These are phyloP conservation scores for Monosporascus sp. DNA, from an alignment of 2,329 filamentous ascomycete genomes.

Conservation along the genomic window DNA sequence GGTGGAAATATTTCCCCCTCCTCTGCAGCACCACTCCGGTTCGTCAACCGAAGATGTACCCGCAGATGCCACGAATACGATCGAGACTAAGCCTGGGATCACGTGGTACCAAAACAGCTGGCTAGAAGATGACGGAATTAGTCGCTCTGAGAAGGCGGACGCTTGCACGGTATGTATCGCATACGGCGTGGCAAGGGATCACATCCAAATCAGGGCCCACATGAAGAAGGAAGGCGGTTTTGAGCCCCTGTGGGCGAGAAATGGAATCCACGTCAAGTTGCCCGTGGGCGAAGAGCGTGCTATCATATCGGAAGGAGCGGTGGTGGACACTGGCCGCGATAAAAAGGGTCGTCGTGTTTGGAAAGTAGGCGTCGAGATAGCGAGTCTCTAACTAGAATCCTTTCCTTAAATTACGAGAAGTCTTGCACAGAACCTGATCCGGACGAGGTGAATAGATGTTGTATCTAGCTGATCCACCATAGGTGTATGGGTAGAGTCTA, in stretches of 20 bases:
- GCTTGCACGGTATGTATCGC: conserved; percentile 13
- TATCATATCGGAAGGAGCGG: conserved; percentile 9
- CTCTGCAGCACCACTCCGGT: conserved; percentile 5
- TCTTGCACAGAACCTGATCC: conserved; percentile 11
- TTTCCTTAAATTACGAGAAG: neutral
- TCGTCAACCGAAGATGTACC: conserved; percentile 4
- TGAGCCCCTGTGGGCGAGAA: conserved; percentile 23
- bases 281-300: conserved; percentile 27
- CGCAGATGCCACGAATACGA: neutral
- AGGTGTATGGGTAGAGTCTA: too few relatives aligned
- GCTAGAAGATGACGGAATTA: conserved; percentile 29
- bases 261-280: conserved; percentile 22
- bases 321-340: conserved; percentile 13
- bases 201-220: conserved; percentile 14
- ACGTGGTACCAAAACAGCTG: conserved; percentile 19
- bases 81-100: neutral
- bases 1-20: conserved; percentile 38
- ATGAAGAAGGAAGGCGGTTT: conserved; percentile 15
- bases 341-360: conserved; percentile 14
- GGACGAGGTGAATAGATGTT: too few relatives aligned
- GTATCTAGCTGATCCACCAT: too few relatives aligned
- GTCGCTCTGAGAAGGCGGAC: conserved; percentile 18
- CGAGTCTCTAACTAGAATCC: neutral
- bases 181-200: conserved; percentile 13
- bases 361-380: conserved; percentile 7